Evolutionary conservation across 2,329 filamentous ascomycete genomes (phyloP), one percentile per base, ranked within the genome.

Genomic region (Westerdykella aurantiaca): DNA sequence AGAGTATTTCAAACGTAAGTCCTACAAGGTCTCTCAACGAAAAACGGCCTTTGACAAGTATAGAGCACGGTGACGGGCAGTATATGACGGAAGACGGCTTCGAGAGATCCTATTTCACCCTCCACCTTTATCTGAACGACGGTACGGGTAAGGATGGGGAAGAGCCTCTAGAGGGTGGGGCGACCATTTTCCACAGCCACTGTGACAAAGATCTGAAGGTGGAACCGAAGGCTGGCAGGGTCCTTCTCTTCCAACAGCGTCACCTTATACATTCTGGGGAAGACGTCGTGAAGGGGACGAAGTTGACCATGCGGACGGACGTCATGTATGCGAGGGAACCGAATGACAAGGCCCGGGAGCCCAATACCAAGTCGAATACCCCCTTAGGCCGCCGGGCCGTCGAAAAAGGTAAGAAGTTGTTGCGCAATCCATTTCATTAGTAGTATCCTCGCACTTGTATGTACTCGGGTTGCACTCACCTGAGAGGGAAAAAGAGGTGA

Each of bases 11-110:
- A 77, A 75, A 47, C 74, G 72, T 63, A 53, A 31, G 55, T 51
- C 33, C 9, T 14, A 14, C 7, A 22, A 41, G 12, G 12, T 21
- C 31, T 31, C 23, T 25, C 35, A 38, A 14, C 42, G 34, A 12
- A 9, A 29, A 29, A 12, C 25, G 25, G 11, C 7, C 9, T 10
- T 50, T 61, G 39, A 64, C 41, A 18, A 18, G 31, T 16, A 14
- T 42, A 67, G 81, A 82, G 4, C 86, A 91, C 59, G 82, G 77
- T 51, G 86, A 91, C 58, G 81, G 78, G 0, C 55, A 70, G 0
- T 91, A 85, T 53, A 69, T 70, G 39, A 82, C 79, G 13, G 72
- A 75, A 0, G 75, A 80, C 42, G n/a, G 71, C 6, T 69, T 62
- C 16, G 72, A 79, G 59, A 59, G 64, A 11, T 76, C 75, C 1